A percentile compares a stretch with the other conserved stretches of the same genome.
Evolutionary conservation across 2,329 filamentous ascomycete genomes (phyloP).

Genomic region (Colletotrichum kahawae): DNA sequence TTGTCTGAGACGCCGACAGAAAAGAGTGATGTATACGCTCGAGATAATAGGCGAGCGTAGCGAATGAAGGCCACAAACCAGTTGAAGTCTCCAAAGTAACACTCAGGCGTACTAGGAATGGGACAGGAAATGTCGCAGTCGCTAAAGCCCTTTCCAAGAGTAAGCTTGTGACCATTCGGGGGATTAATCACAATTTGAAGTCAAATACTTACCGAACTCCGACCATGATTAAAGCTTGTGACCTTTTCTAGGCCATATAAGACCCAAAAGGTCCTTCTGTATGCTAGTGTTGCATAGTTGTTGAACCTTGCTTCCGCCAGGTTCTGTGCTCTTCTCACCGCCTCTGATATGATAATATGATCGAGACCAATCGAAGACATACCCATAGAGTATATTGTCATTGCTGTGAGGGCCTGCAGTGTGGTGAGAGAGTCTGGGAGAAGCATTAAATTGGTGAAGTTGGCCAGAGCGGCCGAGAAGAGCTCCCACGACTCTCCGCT

Average conservation of each 20-base stretch:
- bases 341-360: constrained; percentile 35
- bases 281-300: constrained; percentile 19
- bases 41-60: constrained; percentile 35
- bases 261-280: constrained; percentile 43
- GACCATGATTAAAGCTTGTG: constrained; percentile 32
- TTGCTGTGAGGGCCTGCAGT: constrained; percentile 35
- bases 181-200: background rate
- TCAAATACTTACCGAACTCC: constrained; percentile 33
- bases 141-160: constrained; percentile 31
- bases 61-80: constrained; percentile 37
- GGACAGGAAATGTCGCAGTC: constrained; percentile 41
- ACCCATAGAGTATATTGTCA: constrained; percentile 31
- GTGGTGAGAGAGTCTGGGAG: constrained; percentile 33
- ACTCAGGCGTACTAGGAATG: constrained; percentile 36
- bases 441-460: constrained; percentile 37
- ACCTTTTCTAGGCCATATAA: constrained; percentile 44
- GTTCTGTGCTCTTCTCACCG: constrained; percentile 33
- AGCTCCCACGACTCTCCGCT: constrained; percentile 24
- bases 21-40: constrained; percentile 37
- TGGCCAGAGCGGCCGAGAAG: constrained; percentile 24
- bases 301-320: constrained; percentile 26
- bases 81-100: constrained; percentile 35
- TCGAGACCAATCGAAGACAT: constrained; percentile 28
- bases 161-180: constrained; percentile 17
- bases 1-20: constrained; percentile 34